phyloP scores from a whole-genome alignment of 108 stramenopile species.

The Nitzschia sp. region DNA sequence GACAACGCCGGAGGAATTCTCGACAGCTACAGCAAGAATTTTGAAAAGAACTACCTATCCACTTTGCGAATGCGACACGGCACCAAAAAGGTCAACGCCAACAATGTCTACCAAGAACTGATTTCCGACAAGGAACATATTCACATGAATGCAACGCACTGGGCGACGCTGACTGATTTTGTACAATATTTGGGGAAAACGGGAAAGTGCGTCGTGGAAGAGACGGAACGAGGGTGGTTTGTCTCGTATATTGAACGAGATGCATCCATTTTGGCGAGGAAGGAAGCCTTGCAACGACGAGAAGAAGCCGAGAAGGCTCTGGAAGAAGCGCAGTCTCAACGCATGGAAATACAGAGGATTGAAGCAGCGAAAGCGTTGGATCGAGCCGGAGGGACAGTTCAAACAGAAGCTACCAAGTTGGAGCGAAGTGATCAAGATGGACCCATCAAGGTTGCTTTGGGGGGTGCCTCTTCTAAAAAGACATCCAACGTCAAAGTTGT shows the following conservation, averaged over 20 bases:
- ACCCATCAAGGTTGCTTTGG: slow-evolving; percentile 39
- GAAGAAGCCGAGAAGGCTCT: slow-evolving; percentile 55
- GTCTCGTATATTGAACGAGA: slow-evolving; percentile 95
- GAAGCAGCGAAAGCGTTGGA: slow-evolving; percentile 83
- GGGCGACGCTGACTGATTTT: slow-evolving; percentile 94
- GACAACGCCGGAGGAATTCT: slow-evolving; percentile 68
- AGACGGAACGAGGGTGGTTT: slow-evolving; percentile 97
- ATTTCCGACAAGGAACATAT: slow-evolving; percentile 96
- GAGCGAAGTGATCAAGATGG: slow-evolving; percentile 29
- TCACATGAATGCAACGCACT: slow-evolving; percentile 99
- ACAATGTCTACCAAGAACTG: slow-evolving; percentile 97
- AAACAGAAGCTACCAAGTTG: slow-evolving; percentile 57
- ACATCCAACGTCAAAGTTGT: slow-evolving; percentile 10
- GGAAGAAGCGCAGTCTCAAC: slow-evolving; percentile 47
- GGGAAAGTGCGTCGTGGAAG: slow-evolving; percentile 91
- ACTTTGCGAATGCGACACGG: slow-evolving; percentile 88
- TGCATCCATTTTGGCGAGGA: slow-evolving; percentile 57
- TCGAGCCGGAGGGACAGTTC: slow-evolving; percentile 54
- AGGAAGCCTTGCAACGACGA: slow-evolving; percentile 44
- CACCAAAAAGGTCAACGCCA: slow-evolving; percentile 92
- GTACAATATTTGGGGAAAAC: slow-evolving; percentile 95
- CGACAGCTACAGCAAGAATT: slow-evolving; percentile 75
- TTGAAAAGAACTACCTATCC: slow-evolving; percentile 87
- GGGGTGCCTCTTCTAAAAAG: slow-evolving; percentile 1
- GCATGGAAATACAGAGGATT: slow-evolving; percentile 60